These are phyloP conservation scores for Mortierella sp. DNA, from an alignment of 371 early-diverging fungal species.

Conservation along the genomic window DNA sequence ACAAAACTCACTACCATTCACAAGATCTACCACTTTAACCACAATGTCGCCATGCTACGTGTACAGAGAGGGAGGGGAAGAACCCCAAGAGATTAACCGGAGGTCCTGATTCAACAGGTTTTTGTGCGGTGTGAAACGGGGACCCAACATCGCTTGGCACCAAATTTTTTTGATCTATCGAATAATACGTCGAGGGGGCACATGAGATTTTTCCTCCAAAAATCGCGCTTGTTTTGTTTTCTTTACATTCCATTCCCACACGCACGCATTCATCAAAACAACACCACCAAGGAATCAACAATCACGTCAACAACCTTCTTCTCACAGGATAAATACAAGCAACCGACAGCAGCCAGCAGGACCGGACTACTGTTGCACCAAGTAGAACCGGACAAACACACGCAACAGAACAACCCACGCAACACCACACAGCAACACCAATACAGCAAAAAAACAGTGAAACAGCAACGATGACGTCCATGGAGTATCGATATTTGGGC, in stretches of 20 bases:
- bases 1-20: not conserved
- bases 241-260: not conserved
- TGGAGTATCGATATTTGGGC: conserved; percentile 88
- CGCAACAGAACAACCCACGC: not conserved
- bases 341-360: not conserved
- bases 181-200: not conserved
- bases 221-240: not conserved
- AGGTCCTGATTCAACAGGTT: not conserved
- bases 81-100: not conserved
- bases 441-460: not conserved
- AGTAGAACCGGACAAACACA: not conserved
- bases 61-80: not conserved
- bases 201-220: not conserved
- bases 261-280: not conserved
- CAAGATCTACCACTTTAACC: not conserved
- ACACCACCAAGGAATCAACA: not conserved
- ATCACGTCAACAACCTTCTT: not conserved
- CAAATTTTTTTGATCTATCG: not conserved
- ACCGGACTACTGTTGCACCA: not conserved
- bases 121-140: not conserved
- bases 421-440: not conserved
- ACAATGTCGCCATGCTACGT: not conserved
- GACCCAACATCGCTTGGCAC: too few species aligned
- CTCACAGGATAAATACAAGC: not conserved
- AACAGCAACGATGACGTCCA: conserved; percentile 30